Percentiles rank a stretch among this genome's conserved stretches.
phyloP scores from a whole-genome alignment of 2,329 filamentous ascomycete species.

The Bipolaris oryzae region DNA sequence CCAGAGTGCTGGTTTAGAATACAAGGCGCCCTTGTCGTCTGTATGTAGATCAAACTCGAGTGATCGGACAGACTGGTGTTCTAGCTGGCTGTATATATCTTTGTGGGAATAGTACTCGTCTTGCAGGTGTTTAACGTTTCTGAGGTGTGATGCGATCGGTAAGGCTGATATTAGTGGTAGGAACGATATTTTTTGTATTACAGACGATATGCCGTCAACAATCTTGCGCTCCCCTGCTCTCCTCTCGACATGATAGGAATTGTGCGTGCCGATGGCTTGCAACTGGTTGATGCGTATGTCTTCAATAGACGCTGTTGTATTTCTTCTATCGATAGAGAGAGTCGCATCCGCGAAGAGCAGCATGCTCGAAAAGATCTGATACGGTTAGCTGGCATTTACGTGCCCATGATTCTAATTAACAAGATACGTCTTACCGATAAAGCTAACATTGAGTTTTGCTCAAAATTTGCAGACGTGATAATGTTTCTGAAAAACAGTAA shows the following conservation, averaged over 20 bases:
- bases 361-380: too few relatives aligned
- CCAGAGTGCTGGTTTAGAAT: slow-evolving; percentile 55
- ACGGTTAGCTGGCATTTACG: too few relatives aligned
- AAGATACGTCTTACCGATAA: slow-evolving; percentile 15
- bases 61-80: slow-evolving; percentile 55
- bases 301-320: too few relatives aligned
- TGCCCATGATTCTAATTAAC: too few relatives aligned
- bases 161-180: too few relatives aligned
- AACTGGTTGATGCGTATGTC: slow-evolving; percentile 58
- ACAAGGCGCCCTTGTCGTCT: slow-evolving; percentile 57
- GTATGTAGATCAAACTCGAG: slow-evolving; percentile 59
- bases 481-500: too few relatives aligned
- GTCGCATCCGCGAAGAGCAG: too few relatives aligned
- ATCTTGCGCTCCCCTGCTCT: slow-evolving; percentile 50
- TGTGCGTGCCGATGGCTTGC: slow-evolving; percentile 59
- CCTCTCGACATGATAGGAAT: slow-evolving; percentile 58
- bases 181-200: not conserved
- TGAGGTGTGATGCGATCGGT: too few relatives aligned
- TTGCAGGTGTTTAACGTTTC: slow-evolving; percentile 25
- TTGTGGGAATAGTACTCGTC: slow-evolving; percentile 59
- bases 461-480: too few relatives aligned
- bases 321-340: too few relatives aligned
- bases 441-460: slow-evolving; percentile 14
- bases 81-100: slow-evolving; percentile 52
- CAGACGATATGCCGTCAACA: slow-evolving; percentile 49